Conservation (phyloP, 495 filamentous ascomycete species). For the Acidomyces sp. region DNA sequence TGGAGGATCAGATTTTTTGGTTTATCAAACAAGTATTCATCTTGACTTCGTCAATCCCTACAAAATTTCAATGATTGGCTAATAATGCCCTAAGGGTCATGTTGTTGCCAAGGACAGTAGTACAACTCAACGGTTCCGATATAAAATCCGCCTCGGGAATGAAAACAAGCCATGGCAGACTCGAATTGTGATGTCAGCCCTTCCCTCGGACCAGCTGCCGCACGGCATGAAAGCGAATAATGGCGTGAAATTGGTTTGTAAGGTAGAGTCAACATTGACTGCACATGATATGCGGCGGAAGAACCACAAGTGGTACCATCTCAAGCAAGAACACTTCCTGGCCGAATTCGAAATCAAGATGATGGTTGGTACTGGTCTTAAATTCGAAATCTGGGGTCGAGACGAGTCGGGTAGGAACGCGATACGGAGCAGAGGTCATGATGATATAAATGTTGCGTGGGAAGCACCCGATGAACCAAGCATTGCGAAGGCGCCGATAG, state of each 20-base stretch:
- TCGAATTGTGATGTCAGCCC: neutral
- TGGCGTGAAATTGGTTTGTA: neutral
- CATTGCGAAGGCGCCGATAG: neutral
- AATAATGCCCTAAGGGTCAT: neutral
- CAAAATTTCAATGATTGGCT: neutral
- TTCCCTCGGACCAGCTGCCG: neutral
- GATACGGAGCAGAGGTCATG: slow-evolving; percentile 1
- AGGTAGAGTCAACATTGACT: neutral
- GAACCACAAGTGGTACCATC: slow-evolving; percentile 11
- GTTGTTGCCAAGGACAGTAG: neutral
- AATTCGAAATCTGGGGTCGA: slow-evolving; percentile 8
- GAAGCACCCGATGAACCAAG: neutral
- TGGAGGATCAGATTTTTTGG: slow-evolving; percentile 2
- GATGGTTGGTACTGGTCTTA: slow-evolving; percentile 4
- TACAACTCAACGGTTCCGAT: neutral
- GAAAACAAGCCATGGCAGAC: neutral
- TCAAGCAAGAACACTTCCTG: slow-evolving; percentile 1
- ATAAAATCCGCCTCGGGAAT: neutral
- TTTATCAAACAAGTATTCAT: slow-evolving; percentile 4
- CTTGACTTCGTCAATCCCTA: neutral
- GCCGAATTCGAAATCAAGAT: slow-evolving; percentile 10
- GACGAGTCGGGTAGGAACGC: neutral
- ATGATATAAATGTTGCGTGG: slow-evolving; percentile 4
- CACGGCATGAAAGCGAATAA: neutral
- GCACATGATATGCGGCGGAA: slow-evolving; percentile 4